Base-by-base conservation (phyloP, 345 rosid genomes). In the Eucalyptus brandiana region DNA sequence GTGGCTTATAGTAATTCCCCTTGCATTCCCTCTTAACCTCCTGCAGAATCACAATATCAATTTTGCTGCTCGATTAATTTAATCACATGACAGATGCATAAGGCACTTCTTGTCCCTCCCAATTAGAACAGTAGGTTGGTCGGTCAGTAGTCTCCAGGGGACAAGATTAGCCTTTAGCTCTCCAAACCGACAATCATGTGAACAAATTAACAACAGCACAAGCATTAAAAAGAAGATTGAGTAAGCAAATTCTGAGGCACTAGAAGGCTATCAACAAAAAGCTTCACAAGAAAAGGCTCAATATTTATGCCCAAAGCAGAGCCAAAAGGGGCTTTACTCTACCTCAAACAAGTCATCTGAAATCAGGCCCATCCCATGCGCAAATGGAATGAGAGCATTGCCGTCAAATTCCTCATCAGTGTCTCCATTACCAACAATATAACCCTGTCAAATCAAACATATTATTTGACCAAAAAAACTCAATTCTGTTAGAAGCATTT, bases 401-500 rank as follows among this genome's bases (percentile, higher is more conserved):
- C 97, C 99, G 87, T 97, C 99, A 90, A 95, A 93, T 69, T 83
- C 90, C 2, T 91, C 90, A 93, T 97, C 99, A 48, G 99, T 91
- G 90, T 94, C 97, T 92, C 98, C 99, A 91, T 97, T 97, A 56
- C 99, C 99, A 40, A 97, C 94, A 95, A 97, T 44, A 89, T 97
- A 97, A 62, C 99, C 99, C 99, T 97, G 92, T 80, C 89, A 21
- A 58, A 2, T 37, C 18, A 67, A 62, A 16, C 48, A 26, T 19
- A 3, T 58, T 48, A 62, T 86, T 67, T 30, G 17, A 62, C 15
- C 37, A 24, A 67, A 86, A 8, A 47, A 23, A 51, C 60, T 34
- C n/a, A 80, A 32, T 87, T 26, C 9, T 37, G 3, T 44, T 42
- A 51, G 26, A 30, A 49, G 83, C 28, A 76, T 76, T 40, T 76